Evolutionary conservation across 345 rosid species (phyloP).

Genomic region (Aquilaria malaccensis): DNA sequence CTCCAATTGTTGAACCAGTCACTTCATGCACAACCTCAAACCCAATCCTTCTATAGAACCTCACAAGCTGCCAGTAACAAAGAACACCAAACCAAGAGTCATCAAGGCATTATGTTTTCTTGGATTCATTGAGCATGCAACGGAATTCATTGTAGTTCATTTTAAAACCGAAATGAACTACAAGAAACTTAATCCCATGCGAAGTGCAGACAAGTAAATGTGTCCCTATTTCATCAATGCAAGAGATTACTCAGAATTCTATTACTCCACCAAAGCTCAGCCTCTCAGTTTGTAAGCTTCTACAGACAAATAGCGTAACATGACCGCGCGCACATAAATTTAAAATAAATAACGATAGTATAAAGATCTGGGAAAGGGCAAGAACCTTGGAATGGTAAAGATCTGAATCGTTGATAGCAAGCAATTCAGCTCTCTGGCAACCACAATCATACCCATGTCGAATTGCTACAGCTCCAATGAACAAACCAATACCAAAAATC

Average conservation of each 20-base stretch:
- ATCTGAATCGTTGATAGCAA: constrained; percentile 88
- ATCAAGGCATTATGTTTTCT: not conserved
- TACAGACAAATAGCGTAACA: not conserved
- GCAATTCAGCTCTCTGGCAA: constrained; percentile 71
- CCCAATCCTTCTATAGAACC: constrained; percentile 76
- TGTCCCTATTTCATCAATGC: not conserved
- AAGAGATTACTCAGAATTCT: too few species aligned
- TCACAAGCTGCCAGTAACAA: constrained; percentile 49
- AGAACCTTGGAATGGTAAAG: constrained; percentile 80
- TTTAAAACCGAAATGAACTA: not conserved
- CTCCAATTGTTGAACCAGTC: constrained; percentile 72
- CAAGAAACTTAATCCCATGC: not conserved
- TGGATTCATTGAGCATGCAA: not conserved
- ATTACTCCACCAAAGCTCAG: not conserved
- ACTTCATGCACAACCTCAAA: constrained; percentile 69
- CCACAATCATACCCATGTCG: constrained; percentile 73
- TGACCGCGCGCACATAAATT: not conserved
- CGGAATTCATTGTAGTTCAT: not conserved
- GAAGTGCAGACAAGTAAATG: not conserved
- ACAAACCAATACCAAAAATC: constrained; percentile 78
- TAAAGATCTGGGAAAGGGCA: constrained; percentile 1
- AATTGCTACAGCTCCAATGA: constrained; percentile 88
- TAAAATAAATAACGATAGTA: not conserved
- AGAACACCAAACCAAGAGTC: not conserved
- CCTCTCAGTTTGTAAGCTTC: not conserved